These are phyloP conservation scores for Neonectria faginata DNA, from an alignment of 2,329 filamentous ascomycete genomes.

Conservation along the genomic window DNA sequence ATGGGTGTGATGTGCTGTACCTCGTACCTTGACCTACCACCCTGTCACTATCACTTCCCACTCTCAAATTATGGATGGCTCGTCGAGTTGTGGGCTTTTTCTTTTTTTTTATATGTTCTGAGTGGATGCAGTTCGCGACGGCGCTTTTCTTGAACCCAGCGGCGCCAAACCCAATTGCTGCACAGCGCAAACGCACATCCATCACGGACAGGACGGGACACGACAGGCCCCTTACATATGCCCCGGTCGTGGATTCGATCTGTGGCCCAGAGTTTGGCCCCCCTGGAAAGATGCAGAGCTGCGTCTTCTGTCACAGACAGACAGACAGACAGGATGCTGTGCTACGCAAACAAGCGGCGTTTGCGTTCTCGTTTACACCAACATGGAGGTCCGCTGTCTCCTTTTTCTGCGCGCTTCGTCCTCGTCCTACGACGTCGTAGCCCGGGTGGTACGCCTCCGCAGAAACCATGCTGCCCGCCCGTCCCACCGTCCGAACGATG, in stretches of 20 bases:
- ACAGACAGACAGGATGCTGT: constrained; percentile 12
- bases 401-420: background rate
- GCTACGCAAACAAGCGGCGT: constrained; percentile 7
- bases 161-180: constrained; percentile 27
- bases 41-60: background rate
- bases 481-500: background rate
- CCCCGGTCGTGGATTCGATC: constrained; percentile 34
- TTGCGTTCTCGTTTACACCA: constrained; percentile 1
- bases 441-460: background rate
- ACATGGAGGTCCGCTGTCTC: background rate
- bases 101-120: background rate
- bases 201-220: no score
- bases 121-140: constrained; percentile 41
- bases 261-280: constrained; percentile 25
- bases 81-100: constrained; percentile 26
- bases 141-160: constrained; percentile 21
- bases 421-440: background rate
- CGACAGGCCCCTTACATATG: background rate
- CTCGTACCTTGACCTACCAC: background rate
- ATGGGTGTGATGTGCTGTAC: background rate
- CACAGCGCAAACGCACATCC: constrained; percentile 22
- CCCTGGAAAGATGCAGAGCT: background rate
- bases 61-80: constrained; percentile 22
- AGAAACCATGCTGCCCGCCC: background rate
- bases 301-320: constrained; percentile 10